These are phyloP conservation scores for Xylariaceae sp. DNA, from an alignment of 2,329 filamentous ascomycete genomes.

Conservation along the genomic window DNA sequence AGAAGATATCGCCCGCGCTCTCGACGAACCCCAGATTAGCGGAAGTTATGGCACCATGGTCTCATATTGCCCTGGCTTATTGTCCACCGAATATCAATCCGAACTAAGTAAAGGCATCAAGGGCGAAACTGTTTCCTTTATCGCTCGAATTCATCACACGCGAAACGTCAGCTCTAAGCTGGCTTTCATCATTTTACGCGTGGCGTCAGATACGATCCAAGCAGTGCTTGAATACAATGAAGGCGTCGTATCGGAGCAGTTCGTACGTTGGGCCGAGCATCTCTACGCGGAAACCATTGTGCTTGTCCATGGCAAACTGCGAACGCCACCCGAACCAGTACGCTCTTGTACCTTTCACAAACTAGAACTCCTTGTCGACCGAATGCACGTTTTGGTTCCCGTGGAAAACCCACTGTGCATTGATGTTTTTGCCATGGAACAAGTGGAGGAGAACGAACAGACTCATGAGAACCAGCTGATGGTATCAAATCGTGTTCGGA, in stretches of 20 bases:
- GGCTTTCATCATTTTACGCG: conserved; percentile 80
- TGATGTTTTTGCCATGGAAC: conserved; percentile 45
- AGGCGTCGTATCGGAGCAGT: conserved; percentile 61
- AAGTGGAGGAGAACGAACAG: conserved; percentile 34
- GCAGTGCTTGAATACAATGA: conserved; percentile 61
- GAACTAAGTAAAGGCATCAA: conserved; percentile 40
- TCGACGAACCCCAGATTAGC: conserved; percentile 26
- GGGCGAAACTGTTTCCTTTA: conserved; percentile 60
- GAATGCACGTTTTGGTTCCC: conserved; percentile 47
- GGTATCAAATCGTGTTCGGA: conserved; percentile 61
- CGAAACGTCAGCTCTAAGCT: conserved; percentile 76
- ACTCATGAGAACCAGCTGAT: conserved; percentile 49
- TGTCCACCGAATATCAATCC: conserved; percentile 34
- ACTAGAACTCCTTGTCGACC: conserved; percentile 65
- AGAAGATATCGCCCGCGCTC: conserved; percentile 30
- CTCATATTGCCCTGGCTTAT: conserved; percentile 37
- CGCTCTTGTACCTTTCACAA: conserved; percentile 70
- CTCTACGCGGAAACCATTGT: conserved; percentile 74
- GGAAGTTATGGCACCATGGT: conserved; percentile 27
- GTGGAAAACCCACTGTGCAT: conserved; percentile 44
- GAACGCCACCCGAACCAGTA: conserved; percentile 67
- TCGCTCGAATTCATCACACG: conserved; percentile 70
- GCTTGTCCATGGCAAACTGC: conserved; percentile 67
- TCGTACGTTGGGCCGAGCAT: conserved; percentile 84
- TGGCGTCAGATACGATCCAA: conserved; percentile 78